Base-by-base conservation (phyloP, 768 basidiomycete genomes). In the Macrolepiota dolichaula region DNA sequence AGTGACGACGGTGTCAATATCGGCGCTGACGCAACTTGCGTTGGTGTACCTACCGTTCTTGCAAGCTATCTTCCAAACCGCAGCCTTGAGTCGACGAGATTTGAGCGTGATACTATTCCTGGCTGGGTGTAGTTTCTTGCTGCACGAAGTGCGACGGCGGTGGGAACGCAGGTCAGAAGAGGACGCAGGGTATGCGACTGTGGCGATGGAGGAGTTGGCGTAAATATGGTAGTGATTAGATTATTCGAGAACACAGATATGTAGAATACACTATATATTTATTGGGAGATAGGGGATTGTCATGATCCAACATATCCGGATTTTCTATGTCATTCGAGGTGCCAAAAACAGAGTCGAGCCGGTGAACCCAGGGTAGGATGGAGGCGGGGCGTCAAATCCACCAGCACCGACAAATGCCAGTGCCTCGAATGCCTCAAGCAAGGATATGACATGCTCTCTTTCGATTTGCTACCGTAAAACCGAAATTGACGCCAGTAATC, bases 31-130 rank as follows among this genome's bases (percentile, higher is more conserved):
- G 44, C 91, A 96, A 75, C 84, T 98, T 35, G 83, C 83, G 25
- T 79, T 98, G 63, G 84, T 98, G 59, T 98, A 98, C 69, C 82
- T 98, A 55, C 92, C 95, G 0, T 80, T 94, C 65, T 85, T 97
- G 83, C 96, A 98, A 73, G 78, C 82, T 53, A 80, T 98, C 56
- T 98, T 98, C 83, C 95, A 98, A 77, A 98, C 96, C 27, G 92
- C 89, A 63, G 87, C 92, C 12, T 77, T 98, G 13, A 76, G 80
- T 35, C 55, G 77, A 38, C 73, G 81, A 53, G 96, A 98, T 73
- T 65, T 98, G 63, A 74, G 78, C 12, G 83, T 88, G 32, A 79
- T 98, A 1, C 71, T 98, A 25, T 73, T 76, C 12, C 76, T 97
- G 51, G 94, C 85, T 1, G 83, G 68, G 5, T 76, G 80, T 6